Base-by-base conservation (phyloP, 176 grass and related monocot species). In the Carex kokanica region DNA sequence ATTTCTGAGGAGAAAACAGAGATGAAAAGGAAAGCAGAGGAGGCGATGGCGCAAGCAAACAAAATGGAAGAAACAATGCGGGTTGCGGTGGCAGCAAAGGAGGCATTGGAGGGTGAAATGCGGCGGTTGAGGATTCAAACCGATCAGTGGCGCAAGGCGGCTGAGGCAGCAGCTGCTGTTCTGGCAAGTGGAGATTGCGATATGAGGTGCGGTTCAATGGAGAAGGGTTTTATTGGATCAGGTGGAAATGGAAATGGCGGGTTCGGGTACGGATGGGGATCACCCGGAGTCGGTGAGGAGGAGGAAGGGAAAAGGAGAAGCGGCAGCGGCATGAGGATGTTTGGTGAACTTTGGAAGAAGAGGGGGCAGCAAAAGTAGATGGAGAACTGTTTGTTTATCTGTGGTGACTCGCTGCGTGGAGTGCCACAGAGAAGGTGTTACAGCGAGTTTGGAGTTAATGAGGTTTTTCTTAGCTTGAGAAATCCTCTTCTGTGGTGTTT, bases 331-430 rank as follows among this genome's bases (percentile, higher is more conserved):
- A 98, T 98, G 79, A 86, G 90, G 63, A 91, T 95, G 91, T 90
- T 98, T n/a, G 92, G 92, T 18, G 95, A 98, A 43, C 84, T 98
- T 34, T 98, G 95, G 95, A 98, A 87, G 88, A 98, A 98, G 91
- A 95, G 91, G 61, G 86, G 88, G 4, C 90, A 25, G 79, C 91
- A 93, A 69, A 90, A 40, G 17, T 56, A 59, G 38, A 27, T 73
- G n/a, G 0, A 9, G 64, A 18, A 63, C 6, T 54, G 45, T 18
- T 65, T 21, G 45, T 18, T 65, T 21, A 10, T 61, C 78, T 38
- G 54, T 41, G 25, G 57, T 24, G 61, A 53, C 25, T 82, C 6
- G 36, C 47, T 45, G 18, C 23, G 2, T 11, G 36, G 45, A 29
- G 58, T 15, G 56, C 20, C 54, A 57, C 29, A 20, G 54, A 31